phyloP scores from a whole-genome alignment of 805 yeast species.

The Spencermartinsiella europaea region DNA sequence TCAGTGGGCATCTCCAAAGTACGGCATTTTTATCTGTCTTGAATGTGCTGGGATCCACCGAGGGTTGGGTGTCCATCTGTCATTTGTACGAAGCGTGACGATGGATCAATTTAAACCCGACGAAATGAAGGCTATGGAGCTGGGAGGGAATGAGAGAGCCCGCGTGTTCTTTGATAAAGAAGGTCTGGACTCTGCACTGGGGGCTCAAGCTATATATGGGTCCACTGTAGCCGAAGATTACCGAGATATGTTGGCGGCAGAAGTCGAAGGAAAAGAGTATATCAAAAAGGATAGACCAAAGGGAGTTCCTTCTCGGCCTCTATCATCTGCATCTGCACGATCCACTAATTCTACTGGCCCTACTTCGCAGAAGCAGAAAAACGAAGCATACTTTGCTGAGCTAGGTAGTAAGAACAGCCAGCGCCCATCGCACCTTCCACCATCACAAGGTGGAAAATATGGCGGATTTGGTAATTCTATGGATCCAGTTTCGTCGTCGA shows the following conservation, averaged over 20 bases:
- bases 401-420: conserved; percentile 67
- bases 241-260: conserved; percentile 71
- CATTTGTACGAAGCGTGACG: conserved; percentile 93
- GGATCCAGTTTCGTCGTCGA: conserved; percentile 17
- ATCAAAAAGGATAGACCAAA: conserved; percentile 19
- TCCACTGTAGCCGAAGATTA: conserved; percentile 94
- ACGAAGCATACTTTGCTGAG: conserved; percentile 76
- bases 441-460: conserved; percentile 90
- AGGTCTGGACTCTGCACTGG: conserved; percentile 61
- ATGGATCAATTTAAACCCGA: conserved; percentile 98
- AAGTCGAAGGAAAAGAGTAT: conserved; percentile 68
- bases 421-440: conserved; percentile 77
- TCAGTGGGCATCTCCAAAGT: conserved; percentile 98
- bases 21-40: conserved; percentile 93
- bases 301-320: conserved; percentile 10
- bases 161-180: conserved; percentile 60
- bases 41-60: conserved; percentile 96
- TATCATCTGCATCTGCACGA: neutral
- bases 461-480: conserved; percentile 83
- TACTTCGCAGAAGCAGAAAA: conserved; percentile 45
- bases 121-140: conserved; percentile 84
- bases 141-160: conserved; percentile 85
- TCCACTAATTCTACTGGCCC: neutral
- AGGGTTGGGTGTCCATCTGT: conserved; percentile 93
- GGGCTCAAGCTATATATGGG: conserved; percentile 73